A percentile compares a stretch with the other conserved stretches of the same genome.
Evolutionary conservation across 805 yeast genomes (phyloP).

Genomic region (Saccharomycopsis fibuligera): DNA sequence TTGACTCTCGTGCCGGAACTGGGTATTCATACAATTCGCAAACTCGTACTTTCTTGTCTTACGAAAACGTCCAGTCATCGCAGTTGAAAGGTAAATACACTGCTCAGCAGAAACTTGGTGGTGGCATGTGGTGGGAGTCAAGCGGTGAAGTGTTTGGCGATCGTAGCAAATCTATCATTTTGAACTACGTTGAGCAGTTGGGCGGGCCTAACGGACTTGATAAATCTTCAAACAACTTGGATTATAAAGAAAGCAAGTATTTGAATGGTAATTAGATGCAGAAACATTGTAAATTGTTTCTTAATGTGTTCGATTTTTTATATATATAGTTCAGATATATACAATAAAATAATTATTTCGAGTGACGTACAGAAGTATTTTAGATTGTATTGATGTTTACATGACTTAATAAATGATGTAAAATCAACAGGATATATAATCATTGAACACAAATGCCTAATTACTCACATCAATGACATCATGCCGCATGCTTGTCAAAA

Average conservation of each 20-base stretch:
- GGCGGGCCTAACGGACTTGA: constrained; percentile 19
- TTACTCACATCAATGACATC: too few species aligned
- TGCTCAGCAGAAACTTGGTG: constrained; percentile 46
- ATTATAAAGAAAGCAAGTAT: constrained; percentile 19
- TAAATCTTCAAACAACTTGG: constrained; percentile 11
- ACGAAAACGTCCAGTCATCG: not conserved
- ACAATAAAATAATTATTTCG: too few species aligned
- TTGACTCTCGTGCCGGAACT: constrained; percentile 48
- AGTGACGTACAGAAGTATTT: too few species aligned
- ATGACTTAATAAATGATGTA: too few species aligned
- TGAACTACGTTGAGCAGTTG: constrained; percentile 33
- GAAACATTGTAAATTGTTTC: not conserved
- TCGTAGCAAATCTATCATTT: not conserved
- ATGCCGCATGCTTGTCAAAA: too few species aligned
- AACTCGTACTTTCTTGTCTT: constrained; percentile 1
- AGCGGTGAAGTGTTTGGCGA: constrained; percentile 56
- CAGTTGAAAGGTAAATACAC: constrained; percentile 56
- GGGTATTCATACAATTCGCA: constrained; percentile 39
- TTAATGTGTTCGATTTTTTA: too few species aligned
- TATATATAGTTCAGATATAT: too few species aligned
- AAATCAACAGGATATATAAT: too few species aligned
- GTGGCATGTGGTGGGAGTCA: constrained; percentile 96
- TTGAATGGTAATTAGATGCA: constrained; percentile 3
- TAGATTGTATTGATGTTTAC: too few species aligned
- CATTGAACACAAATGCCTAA: too few species aligned